phyloP scores from a whole-genome alignment of 208 protist species.

The Trypanosoma platydactyli region DNA sequence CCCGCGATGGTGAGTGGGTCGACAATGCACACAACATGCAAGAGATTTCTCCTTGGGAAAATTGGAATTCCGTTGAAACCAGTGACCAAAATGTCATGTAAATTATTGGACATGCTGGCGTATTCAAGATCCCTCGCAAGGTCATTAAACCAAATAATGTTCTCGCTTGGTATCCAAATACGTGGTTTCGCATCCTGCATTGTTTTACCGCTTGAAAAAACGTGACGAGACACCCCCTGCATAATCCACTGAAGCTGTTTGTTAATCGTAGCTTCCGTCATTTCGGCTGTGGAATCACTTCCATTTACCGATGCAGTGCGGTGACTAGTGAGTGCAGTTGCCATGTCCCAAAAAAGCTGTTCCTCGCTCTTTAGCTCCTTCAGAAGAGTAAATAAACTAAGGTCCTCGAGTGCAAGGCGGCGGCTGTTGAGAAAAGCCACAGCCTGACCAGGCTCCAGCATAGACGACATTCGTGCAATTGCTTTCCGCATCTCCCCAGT shows the following conservation, averaged over 20 bases:
- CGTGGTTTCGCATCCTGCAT: slow-evolving; percentile 11
- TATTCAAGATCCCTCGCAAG: slow-evolving; percentile 70
- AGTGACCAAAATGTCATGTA: slow-evolving; percentile 3
- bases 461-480: slow-evolving; percentile 17
- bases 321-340: slow-evolving; percentile 17
- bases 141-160: slow-evolving; percentile 73
- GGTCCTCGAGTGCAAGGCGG: slow-evolving; percentile 25
- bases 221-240: neutral
- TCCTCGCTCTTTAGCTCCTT: slow-evolving; percentile 45
- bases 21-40: slow-evolving; percentile 57
- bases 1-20: slow-evolving; percentile 41
- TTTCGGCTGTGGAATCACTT: neutral
- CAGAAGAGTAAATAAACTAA: slow-evolving; percentile 55
- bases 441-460: slow-evolving; percentile 26
- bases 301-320: neutral
- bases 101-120: slow-evolving; percentile 4
- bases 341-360: slow-evolving; percentile 18
- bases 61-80: slow-evolving; percentile 8
- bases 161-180: slow-evolving; percentile 27
- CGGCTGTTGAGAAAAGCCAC: slow-evolving; percentile 55
- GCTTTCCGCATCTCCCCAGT: slow-evolving; percentile 21
- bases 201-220: neutral
- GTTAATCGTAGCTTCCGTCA: neutral
- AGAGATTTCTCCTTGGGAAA: slow-evolving; percentile 76
- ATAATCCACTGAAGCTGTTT: neutral